Conservation (phyloP, 2,329 filamentous ascomycete species). For the Botrytis porri region DNA sequence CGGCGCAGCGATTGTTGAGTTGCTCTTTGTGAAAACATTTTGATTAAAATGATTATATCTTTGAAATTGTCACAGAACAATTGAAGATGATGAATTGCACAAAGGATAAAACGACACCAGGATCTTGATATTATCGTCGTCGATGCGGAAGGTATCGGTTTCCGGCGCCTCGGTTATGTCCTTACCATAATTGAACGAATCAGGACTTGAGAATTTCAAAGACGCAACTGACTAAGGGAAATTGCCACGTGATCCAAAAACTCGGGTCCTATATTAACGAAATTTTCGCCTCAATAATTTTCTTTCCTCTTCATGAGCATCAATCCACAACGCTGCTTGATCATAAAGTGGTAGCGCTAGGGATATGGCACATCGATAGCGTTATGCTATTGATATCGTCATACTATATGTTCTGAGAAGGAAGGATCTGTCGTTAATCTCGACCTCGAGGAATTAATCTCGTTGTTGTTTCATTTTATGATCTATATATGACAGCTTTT, state of each 20-base stretch:
- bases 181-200: constrained; percentile 21
- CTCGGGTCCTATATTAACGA: constrained; percentile 15
- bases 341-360: constrained; percentile 33
- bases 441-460: constrained; percentile 39
- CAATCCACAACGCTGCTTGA: constrained; percentile 37
- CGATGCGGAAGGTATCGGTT: constrained; percentile 28
- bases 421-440: constrained; percentile 43
- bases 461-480: constrained; percentile 43
- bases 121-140: constrained; percentile 31
- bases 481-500: constrained; percentile 35
- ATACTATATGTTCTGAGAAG: constrained; percentile 38
- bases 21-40: constrained; percentile 45
- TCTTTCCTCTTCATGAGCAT: constrained; percentile 35
- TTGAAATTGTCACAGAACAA: constrained; percentile 4
- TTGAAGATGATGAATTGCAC: constrained; percentile 13
- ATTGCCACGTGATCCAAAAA: constrained; percentile 17
- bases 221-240: neutral
- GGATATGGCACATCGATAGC: constrained; percentile 30
- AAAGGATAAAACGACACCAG: constrained; percentile 5
- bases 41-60: constrained; percentile 29
- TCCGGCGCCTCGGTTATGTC: constrained; percentile 25
- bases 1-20: constrained; percentile 45
- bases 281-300: constrained; percentile 21
- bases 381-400: constrained; percentile 37
- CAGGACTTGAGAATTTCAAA: constrained; percentile 24